Conservation (phyloP, 495 filamentous ascomycete species). For the Aspergillus hancockii region DNA sequence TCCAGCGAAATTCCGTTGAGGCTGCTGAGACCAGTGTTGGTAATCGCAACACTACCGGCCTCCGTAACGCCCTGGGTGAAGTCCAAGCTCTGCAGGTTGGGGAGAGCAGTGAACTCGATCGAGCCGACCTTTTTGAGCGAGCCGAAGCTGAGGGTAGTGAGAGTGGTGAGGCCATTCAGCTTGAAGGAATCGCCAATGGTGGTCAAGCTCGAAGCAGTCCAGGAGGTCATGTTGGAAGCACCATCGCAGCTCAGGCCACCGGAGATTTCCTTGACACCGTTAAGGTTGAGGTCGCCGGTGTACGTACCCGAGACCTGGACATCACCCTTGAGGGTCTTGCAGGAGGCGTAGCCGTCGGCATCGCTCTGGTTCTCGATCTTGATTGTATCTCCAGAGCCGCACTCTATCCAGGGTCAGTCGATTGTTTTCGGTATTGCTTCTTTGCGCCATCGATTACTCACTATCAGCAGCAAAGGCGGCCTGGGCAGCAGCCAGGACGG, state of each 20-base stretch:
- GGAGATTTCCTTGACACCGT: constrained; percentile 56
- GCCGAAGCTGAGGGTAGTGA: constrained; percentile 64
- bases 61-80: constrained; percentile 66
- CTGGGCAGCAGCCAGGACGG: constrained; percentile 67
- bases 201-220: constrained; percentile 52
- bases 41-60: constrained; percentile 67
- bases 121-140: constrained; percentile 60
- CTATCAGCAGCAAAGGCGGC: constrained; percentile 58
- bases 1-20: constrained; percentile 78
- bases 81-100: constrained; percentile 62
- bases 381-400: constrained; percentile 36
- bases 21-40: constrained; percentile 75
- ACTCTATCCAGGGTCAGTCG: constrained; percentile 22
- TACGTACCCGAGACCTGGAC: constrained; percentile 62
- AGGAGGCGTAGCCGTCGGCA: constrained; percentile 64
- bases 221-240: constrained; percentile 56
- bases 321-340: constrained; percentile 68
- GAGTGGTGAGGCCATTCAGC: constrained; percentile 62
- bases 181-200: constrained; percentile 63
- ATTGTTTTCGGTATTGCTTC: not conserved
- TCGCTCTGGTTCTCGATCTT: constrained; percentile 72
- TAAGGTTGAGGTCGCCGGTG: constrained; percentile 47
- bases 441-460: constrained; percentile 14
- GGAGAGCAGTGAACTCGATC: constrained; percentile 74
- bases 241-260: constrained; percentile 67